Conservation (phyloP, 2,329 filamentous ascomycete genomes). For the Pseudogymnoascus sp. region DNA sequence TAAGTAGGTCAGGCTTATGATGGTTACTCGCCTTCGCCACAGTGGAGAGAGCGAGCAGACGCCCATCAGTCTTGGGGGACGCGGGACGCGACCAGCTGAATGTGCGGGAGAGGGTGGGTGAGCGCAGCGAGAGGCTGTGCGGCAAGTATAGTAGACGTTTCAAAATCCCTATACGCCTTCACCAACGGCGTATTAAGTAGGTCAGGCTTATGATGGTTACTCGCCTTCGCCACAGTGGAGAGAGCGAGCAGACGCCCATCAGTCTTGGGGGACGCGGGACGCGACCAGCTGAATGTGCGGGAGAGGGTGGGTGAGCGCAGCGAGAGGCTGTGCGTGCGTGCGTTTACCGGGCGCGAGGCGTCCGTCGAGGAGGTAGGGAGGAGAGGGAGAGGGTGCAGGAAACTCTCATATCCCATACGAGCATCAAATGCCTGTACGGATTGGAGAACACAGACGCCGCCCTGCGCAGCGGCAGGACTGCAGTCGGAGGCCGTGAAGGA, state of each 20-base stretch:
- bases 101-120: conserved; percentile 21
- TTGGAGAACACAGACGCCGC: conserved; percentile 64
- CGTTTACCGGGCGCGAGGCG: background rate
- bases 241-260: conserved; percentile 45
- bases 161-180: conserved; percentile 61
- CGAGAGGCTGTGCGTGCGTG: background rate
- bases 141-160: too few relatives aligned
- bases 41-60: conserved; percentile 46
- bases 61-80: conserved; percentile 41
- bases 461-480: conserved; percentile 49
- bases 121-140: background rate
- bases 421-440: conserved; percentile 60
- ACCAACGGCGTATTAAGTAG: conserved; percentile 47
- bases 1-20: conserved; percentile 28
- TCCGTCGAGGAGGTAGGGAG: conserved; percentile 40
- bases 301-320: conserved; percentile 14
- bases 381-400: conserved; percentile 60
- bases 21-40: conserved; percentile 43
- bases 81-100: conserved; percentile 27
- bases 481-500: conserved; percentile 38
- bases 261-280: conserved; percentile 35
- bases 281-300: conserved; percentile 26
- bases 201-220: conserved; percentile 34
- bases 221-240: conserved; percentile 44
- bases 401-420: conserved; percentile 49